Base-by-base conservation (phyloP, 768 basidiomycete genomes). In the Termitomyces sp. region DNA sequence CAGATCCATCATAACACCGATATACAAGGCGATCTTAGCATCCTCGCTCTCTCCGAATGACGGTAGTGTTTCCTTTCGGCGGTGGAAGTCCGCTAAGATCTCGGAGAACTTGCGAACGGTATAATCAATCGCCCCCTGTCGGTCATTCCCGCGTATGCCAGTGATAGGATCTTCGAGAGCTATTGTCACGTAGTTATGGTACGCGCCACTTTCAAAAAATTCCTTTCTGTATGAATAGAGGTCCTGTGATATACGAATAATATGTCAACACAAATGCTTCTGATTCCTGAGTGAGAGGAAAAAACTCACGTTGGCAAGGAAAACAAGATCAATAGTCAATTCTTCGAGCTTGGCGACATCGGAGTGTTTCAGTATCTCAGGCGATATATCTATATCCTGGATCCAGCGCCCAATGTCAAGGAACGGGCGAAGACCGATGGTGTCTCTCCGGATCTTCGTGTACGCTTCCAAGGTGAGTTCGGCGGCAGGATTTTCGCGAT, bases 331-430 rank as follows among this genome's bases (percentile, higher is more conserved):
- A 26, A 44, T 44, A 18, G 43, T 30, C 30, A 53, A 36, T 30
- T 54, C 49, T 30, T 60, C 49, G 26, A 60, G 40, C n/a, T 52
- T 40, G 18, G 18, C 18, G 39, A 54, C 34, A 24, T 39, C 52
- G 9, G 55, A 54, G 26, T 51, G 51, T 18, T 18, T 43, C 20
- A 55, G 12, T 4, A 59, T 42, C 7, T 59, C 58, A 14, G 18
- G 48, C 4, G 58, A 47, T 18, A 60, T 60, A 26, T 50, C 53
- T 3, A 60, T 39, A n/a, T 51, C n/a, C 26, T 22, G 42, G 18
- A 55, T 46, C 58, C 58, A 60, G 14, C 58, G 58, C 27, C 54
- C 54, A 47, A 60, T 4, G 30, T 51, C 58, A 46, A 60, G 48
- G 43, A 60, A 60, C 7, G 58, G 58, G n/a, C 49, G 54, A 14